Evolutionary conservation across 257 asterid genomes (phyloP).

Genomic region (Asclepias syriaca): DNA sequence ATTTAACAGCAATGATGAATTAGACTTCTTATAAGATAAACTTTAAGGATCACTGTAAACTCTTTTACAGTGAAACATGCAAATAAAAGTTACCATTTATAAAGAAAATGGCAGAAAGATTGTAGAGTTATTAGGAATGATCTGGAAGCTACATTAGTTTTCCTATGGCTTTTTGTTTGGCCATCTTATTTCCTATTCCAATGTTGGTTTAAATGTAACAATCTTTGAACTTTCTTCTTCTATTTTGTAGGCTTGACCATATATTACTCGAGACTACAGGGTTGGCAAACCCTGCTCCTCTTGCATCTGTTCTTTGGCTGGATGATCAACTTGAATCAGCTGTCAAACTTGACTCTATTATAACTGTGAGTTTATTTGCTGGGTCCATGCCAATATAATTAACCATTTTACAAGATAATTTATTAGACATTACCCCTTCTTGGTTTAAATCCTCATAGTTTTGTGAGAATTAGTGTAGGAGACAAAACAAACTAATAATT

Average conservation of each 20-base stretch:
- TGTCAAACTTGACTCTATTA: slow-evolving; percentile 81
- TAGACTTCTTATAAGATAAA: neutral
- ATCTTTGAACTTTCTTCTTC: neutral
- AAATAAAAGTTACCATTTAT: neutral
- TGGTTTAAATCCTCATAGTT: neutral
- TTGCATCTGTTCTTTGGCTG: slow-evolving; percentile 98
- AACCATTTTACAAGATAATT: neutral
- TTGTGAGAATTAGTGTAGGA: neutral
- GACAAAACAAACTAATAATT: neutral
- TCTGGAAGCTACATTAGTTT: neutral
- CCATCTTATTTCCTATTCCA: neutral
- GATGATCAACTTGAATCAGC: slow-evolving; percentile 82
- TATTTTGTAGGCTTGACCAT: slow-evolving; percentile 76
- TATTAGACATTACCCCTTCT: neutral
- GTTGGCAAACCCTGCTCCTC: slow-evolving; percentile 96
- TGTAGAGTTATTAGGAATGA: neutral
- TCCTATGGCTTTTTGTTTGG: neutral
- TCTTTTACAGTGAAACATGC: neutral
- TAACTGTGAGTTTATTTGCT: slow-evolving; percentile 57
- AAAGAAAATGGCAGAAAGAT: neutral
- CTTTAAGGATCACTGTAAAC: neutral
- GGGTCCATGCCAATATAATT: slow-evolving; percentile 15
- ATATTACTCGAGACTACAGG: slow-evolving; percentile 96
- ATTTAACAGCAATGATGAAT: too few relatives aligned
- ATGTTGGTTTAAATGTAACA: neutral